These are phyloP conservation scores for Candida dubliniensis DNA, from an alignment of 1,139 yeast genomes.

Conservation along the genomic window DNA sequence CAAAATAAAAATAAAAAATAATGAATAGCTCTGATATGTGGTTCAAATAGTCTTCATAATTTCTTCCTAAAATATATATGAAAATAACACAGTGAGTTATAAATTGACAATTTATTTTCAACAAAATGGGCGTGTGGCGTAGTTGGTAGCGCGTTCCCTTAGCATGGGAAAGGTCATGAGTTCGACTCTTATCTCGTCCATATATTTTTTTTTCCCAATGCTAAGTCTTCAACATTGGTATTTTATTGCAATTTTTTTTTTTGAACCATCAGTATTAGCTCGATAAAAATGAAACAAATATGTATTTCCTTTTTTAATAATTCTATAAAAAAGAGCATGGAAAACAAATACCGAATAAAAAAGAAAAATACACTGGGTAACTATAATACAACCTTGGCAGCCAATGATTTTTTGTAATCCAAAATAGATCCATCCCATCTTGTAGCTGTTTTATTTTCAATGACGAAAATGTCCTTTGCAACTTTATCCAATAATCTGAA, in stretches of 20 bases:
- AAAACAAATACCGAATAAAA: not conserved
- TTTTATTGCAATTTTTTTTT: not conserved
- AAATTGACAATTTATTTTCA: not conserved
- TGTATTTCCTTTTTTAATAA: not conserved
- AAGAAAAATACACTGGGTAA: not conserved
- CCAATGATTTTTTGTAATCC: conserved; percentile 91
- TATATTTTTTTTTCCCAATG: conserved; percentile 19
- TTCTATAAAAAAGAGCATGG: conserved; percentile 1
- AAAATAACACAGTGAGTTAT: not conserved
- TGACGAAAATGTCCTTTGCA: conserved; percentile 95
- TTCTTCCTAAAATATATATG: no score
- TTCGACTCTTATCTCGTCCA: conserved; percentile 71
- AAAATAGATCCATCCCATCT: conserved; percentile 93
- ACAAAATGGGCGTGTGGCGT: conserved; percentile 60
- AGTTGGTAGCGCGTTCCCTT: conserved; percentile 73
- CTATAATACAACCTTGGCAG: conserved; percentile 66
- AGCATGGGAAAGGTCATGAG: conserved; percentile 69
- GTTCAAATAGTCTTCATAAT: no score
- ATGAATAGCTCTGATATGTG: no score
- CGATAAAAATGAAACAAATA: not conserved
- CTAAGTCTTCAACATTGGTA: not conserved
- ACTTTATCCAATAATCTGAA: conserved; percentile 96
- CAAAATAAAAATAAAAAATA: no score
- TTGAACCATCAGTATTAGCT: not conserved
- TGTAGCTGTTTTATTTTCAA: conserved; percentile 91